Evolutionary conservation across 306 rosid genomes (phyloP).

Genomic region (Prunus davidiana): DNA sequence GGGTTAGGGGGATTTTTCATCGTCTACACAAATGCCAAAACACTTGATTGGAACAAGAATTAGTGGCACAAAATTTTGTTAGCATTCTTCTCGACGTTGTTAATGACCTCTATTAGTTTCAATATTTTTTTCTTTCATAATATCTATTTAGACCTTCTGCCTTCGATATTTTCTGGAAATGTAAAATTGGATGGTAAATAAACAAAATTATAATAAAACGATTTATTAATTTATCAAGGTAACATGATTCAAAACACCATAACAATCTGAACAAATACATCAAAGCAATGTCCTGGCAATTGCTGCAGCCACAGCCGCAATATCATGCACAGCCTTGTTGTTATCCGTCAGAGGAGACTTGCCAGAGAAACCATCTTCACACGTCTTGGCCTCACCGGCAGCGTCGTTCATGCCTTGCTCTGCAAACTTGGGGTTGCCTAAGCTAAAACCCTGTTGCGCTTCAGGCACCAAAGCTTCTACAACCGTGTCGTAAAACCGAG

Average conservation of each 20-base stretch:
- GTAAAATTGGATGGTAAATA: background rate
- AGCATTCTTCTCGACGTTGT: no score
- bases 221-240: background rate
- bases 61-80: no score
- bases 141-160: no score
- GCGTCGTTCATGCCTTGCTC: conserved; percentile 38
- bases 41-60: no score
- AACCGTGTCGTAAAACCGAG: conserved; percentile 13
- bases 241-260: background rate
- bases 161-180: no score
- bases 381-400: conserved; percentile 27
- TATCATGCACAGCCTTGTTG: conserved; percentile 26
- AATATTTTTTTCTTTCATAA: no score
- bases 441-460: conserved; percentile 34
- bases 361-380: conserved; percentile 32
- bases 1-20: no score
- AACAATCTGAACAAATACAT: background rate
- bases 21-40: no score
- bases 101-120: no score
- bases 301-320: conserved; percentile 30
- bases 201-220: background rate
- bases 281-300: conserved; percentile 35
- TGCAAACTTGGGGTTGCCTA: conserved; percentile 40
- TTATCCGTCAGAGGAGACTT: conserved; percentile 31
- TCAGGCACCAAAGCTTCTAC: conserved; percentile 29